phyloP scores from a whole-genome alignment of 345 rosid genomes.

The Hibiscus tridactylites region DNA sequence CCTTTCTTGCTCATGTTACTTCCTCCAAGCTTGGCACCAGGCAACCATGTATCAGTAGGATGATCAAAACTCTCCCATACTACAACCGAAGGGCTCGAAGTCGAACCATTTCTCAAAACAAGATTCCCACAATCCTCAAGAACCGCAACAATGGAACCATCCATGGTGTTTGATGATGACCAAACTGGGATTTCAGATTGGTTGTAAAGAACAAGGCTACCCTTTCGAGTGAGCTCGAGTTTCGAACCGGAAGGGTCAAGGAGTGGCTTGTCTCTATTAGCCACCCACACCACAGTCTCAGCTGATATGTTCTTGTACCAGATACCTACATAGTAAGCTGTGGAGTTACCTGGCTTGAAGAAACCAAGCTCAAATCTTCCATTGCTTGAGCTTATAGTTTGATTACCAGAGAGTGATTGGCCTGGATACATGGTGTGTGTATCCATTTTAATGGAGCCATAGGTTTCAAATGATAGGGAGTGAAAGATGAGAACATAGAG shows the following conservation, averaged over 20 bases:
- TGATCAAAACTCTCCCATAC: conserved; percentile 30
- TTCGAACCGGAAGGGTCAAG: conserved; percentile 23
- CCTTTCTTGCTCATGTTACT: conserved; percentile 11
- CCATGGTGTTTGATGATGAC: conserved; percentile 13
- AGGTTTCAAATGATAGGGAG: not conserved
- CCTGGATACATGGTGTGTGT: not conserved
- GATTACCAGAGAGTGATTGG: conserved; percentile 29
- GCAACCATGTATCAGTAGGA: conserved; percentile 20
- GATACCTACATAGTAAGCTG: not conserved
- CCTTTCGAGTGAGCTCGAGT: conserved; percentile 21
- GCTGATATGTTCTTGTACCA: too few species aligned
- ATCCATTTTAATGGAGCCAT: not conserved
- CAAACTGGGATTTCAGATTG: conserved; percentile 15
- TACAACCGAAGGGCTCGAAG: not conserved
- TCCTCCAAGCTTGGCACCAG: conserved; percentile 20
- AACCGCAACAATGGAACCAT: conserved; percentile 5
- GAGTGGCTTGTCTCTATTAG: conserved; percentile 9
- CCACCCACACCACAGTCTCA: conserved; percentile 10
- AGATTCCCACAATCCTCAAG: conserved; percentile 22
- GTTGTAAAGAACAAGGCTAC: conserved; percentile 15
- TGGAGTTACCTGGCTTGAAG: conserved; percentile 7
- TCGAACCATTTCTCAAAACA: conserved; percentile 25
- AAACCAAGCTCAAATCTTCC: conserved; percentile 15
- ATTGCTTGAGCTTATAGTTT: conserved; percentile 45
- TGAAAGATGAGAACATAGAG: not conserved